Evolutionary conservation across 2,329 filamentous ascomycete species (phyloP), one percentile per base, ranked within the genome.

Genomic region (Raffaelea deltoideospora): DNA sequence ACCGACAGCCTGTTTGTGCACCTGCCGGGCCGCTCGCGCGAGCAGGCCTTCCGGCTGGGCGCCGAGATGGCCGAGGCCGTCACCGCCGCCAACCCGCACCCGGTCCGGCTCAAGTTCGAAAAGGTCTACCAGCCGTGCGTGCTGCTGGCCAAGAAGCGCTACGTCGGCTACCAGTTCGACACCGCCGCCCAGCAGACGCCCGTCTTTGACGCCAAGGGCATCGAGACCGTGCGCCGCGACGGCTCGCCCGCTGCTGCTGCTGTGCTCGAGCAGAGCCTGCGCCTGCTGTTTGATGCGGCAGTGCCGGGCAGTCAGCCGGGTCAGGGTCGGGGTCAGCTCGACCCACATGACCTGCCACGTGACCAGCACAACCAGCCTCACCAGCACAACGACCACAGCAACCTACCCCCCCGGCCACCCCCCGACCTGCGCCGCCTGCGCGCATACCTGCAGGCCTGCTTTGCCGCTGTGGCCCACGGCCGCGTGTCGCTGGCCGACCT

Each of bases 81-180:
- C 39, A 96, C 90, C 0, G 72, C 84, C 37, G 79, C 82, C 63
- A 98, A 95, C 50, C 92, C 90, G 3, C 73, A 79, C 1, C 90
- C 90, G 0, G 66, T 98, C 46, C 96, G 94, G 57, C 77, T 98
- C 44, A 96, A 96, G 53, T 95, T 98, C 47, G 90, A 98, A 54
- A 98, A 98, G 49, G 88, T 98, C 2, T 98, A 98, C 56, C 82
- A 93, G 44, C 90, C 92, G 0, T 96, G 88, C 52, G 76, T 96
- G 0, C 67, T 98, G 5, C 69, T 98, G 0, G 86, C 92, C 15
- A 98, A 98, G 62, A 98, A 98, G 53, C 80, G 90, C 38, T 98
- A 98, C 48, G 92, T 96, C 4, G 92, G 92, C 6, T 95, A 94
- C 65, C 95, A 94, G 54, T 98, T 92, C 59, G 90, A 98, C 52